Evolutionary conservation across 306 rosid genomes (phyloP).

Genomic region (Trifolium dubium): DNA sequence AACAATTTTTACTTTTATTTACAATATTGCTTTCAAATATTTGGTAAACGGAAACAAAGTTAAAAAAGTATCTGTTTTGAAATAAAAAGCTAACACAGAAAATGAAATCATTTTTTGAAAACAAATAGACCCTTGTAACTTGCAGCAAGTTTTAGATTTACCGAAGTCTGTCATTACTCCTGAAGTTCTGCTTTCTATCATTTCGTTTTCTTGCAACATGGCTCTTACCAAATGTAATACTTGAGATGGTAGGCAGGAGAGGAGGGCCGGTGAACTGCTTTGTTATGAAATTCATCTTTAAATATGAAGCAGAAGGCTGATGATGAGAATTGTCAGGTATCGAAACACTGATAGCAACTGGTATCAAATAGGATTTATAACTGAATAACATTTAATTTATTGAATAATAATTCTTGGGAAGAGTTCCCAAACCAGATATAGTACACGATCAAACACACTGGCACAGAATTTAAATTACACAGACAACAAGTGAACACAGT

Average conservation of each 20-base stretch:
- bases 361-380: not conserved
- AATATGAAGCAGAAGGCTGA: not conserved
- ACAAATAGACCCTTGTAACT: not conserved
- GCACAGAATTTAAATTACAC: not conserved
- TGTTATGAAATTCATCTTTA: not conserved
- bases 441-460: not conserved
- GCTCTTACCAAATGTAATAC: slow-evolving; percentile 1
- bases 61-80: not conserved
- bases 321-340: not conserved
- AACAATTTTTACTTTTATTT: not conserved
- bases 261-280: not conserved
- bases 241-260: slow-evolving; percentile 27
- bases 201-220: slow-evolving; percentile 3
- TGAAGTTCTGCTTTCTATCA: not conserved
- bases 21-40: not conserved
- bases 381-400: not conserved
- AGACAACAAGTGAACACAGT: not conserved
- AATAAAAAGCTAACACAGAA: not conserved
- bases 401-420: not conserved
- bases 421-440: not conserved
- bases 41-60: not conserved
- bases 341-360: not conserved
- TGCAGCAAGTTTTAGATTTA: slow-evolving; percentile 7
- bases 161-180: not conserved
- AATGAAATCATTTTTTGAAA: not conserved